A percentile compares a stretch with the other conserved stretches of the same genome.
Conservation (phyloP, 306 rosid genomes). For the Sechiopsis laciniata region DNA sequence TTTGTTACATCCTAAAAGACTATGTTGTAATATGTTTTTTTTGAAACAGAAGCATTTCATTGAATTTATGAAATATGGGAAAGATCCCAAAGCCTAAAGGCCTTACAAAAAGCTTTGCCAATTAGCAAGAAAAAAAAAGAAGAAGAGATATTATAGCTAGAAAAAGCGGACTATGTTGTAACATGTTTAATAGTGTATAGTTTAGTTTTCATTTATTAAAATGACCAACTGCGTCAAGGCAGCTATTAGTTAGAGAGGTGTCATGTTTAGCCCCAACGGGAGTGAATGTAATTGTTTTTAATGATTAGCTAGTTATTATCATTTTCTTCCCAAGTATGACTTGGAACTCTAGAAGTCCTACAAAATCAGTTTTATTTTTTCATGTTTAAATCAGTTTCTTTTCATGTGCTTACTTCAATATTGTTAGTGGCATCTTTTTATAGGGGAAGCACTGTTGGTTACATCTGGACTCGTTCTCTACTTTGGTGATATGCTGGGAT, state of each 20-base stretch:
- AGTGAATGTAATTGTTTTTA: not conserved
- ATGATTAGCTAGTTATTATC: not conserved
- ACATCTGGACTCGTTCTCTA: constrained; percentile 79
- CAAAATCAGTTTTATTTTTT: not conserved
- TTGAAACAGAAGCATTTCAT: too few relatives aligned
- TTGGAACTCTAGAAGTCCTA: not conserved
- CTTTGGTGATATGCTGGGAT: constrained; percentile 79
- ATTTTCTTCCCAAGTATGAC: not conserved
- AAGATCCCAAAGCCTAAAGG: too few relatives aligned
- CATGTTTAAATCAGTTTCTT: not conserved
- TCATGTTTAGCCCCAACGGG: not conserved
- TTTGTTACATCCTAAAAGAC: not conserved
- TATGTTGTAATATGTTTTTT: not conserved
- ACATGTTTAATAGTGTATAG: not conserved
- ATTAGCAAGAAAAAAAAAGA: too few relatives aligned
- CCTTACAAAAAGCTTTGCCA: too few relatives aligned
- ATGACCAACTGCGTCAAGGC: not conserved
- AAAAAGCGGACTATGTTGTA: too few relatives aligned
- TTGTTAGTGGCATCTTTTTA: constrained; percentile 20
- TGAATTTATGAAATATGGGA: too few relatives aligned
- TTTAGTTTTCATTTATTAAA: not conserved
- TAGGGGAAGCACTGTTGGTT: constrained; percentile 83
- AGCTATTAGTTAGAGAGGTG: not conserved
- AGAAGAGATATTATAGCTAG: too few relatives aligned
- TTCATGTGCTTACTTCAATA: constrained; percentile 22